Conservation (phyloP, 768 basidiomycete genomes). For the Calocybe cyanea region DNA sequence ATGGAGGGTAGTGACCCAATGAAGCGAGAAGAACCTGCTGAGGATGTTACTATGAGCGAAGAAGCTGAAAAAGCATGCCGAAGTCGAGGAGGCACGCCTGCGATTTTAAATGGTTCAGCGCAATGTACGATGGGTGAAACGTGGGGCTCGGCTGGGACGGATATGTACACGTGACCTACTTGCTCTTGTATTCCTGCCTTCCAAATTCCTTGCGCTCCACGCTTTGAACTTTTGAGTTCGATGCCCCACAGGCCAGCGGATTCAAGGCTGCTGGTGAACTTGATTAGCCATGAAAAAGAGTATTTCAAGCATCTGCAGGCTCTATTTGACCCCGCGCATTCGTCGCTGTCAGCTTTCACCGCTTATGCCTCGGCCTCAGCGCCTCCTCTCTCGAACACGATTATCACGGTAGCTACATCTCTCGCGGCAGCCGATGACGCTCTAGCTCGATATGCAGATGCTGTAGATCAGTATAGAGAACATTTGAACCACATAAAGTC, state of each 20-base stretch:
- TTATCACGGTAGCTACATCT: conserved; percentile 53
- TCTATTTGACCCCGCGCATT: conserved; percentile 56
- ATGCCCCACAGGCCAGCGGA: conserved; percentile 34
- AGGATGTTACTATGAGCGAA: too few species aligned
- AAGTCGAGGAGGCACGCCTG: too few species aligned
- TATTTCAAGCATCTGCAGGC: conserved; percentile 56
- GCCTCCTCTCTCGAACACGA: conserved; percentile 48
- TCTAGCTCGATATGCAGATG: conserved; percentile 52
- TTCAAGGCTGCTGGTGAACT: conserved; percentile 64
- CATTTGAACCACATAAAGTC: conserved; percentile 56
- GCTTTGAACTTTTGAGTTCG: too few species aligned
- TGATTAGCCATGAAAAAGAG: conserved; percentile 67
- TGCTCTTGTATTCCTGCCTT: too few species aligned
- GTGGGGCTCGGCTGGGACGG: too few species aligned
- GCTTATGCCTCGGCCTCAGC: conserved; percentile 72
- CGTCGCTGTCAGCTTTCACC: conserved; percentile 44
- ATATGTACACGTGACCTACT: too few species aligned
- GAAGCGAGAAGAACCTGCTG: too few species aligned
- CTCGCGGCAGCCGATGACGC: conserved; percentile 69
- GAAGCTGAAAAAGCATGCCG: too few species aligned
- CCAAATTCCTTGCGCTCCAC: too few species aligned
- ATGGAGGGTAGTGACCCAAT: too few species aligned
- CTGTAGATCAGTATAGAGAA: conserved; percentile 64
- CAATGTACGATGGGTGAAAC: too few species aligned
- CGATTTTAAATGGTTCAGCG: too few species aligned